Conservation (phyloP, 768 basidiomycete species). For the Pisolithus tinctorius region DNA sequence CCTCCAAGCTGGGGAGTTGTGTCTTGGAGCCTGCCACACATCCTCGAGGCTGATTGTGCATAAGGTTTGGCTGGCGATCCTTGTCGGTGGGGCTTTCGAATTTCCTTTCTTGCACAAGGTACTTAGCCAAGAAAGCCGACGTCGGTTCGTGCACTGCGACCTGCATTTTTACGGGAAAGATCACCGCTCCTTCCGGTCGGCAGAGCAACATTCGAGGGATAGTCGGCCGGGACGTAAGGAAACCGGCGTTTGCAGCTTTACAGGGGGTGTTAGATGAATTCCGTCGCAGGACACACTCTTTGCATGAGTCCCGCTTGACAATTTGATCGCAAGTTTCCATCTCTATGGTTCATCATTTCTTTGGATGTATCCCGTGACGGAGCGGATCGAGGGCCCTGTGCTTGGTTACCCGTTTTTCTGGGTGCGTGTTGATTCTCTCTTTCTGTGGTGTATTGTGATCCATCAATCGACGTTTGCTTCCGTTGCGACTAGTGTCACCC, state of each 20-base stretch:
- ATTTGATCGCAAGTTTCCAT: constrained; percentile 3
- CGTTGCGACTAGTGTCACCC: background rate
- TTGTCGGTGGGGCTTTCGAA: too few relatives aligned
- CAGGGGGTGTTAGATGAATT: constrained; percentile 14
- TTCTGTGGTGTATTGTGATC: background rate
- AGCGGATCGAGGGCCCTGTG: background rate
- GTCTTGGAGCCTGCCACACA: too few relatives aligned
- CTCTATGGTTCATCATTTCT: constrained; percentile 1
- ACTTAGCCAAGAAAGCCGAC: too few relatives aligned
- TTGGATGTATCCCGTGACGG: constrained; percentile 5
- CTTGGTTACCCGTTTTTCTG: background rate
- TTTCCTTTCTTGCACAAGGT: too few relatives aligned
- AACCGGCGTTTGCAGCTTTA: constrained; percentile 5
- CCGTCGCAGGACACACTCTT: constrained; percentile 19
- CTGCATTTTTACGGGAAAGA: background rate
- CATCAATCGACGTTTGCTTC: background rate
- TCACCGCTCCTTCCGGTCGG: background rate
- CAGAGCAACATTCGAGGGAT: background rate
- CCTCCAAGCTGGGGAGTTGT: background rate
- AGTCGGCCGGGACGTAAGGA: constrained; percentile 7
- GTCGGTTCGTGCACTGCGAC: background rate
- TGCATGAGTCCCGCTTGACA: constrained; percentile 17
- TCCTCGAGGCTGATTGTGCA: background rate
- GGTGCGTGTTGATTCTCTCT: background rate
- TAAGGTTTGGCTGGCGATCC: background rate